Percentiles rank a stretch among this genome's conserved stretches.
phyloP scores from a whole-genome alignment of 192 early-diverging fungal genomes.

The Phlyctochytrium planicorne region DNA sequence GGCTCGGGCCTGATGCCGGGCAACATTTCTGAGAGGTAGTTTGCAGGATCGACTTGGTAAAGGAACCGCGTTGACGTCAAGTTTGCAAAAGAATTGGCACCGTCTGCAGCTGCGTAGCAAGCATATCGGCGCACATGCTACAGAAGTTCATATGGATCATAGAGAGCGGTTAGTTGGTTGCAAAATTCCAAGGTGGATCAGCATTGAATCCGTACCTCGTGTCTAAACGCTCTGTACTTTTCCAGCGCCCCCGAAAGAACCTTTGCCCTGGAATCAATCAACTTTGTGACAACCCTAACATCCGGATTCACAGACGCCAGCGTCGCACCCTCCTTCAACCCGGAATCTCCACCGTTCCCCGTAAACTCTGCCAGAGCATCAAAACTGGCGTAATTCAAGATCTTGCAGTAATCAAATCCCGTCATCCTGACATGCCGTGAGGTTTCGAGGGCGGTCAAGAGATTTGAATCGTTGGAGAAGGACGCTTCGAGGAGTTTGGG shows the following conservation, averaged over 20 bases:
- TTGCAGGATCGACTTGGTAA: slow-evolving; percentile 18
- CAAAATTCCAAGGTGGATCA: too few species aligned
- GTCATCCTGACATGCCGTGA: slow-evolving; percentile 26
- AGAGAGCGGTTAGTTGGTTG: too few species aligned
- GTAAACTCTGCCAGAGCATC: slow-evolving; percentile 27
- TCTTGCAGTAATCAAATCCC: slow-evolving; percentile 41
- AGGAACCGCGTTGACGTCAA: slow-evolving; percentile 34
- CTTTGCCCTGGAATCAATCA: slow-evolving; percentile 37
- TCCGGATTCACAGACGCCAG: slow-evolving; percentile 28
- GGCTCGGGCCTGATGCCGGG: background rate
- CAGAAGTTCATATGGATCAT: too few species aligned
- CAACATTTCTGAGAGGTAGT: slow-evolving; percentile 31
- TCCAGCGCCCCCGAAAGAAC: slow-evolving; percentile 4
- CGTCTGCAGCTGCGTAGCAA: slow-evolving; percentile 48
- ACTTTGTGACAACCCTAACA: slow-evolving; percentile 18
- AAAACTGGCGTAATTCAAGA: slow-evolving; percentile 38
- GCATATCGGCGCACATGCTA: slow-evolving; percentile 37
- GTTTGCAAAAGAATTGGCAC: slow-evolving; percentile 33
- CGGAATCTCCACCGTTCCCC: slow-evolving; percentile 9
- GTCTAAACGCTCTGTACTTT: slow-evolving; percentile 6
- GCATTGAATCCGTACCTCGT: slow-evolving; percentile 13
- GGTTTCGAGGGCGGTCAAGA: background rate
- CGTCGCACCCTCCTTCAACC: background rate
- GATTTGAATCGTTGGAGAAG: background rate
- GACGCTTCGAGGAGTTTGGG: background rate